These are phyloP conservation scores for Mucor ambiguus DNA, from an alignment of 371 early-diverging fungal species.

Conservation along the genomic window DNA sequence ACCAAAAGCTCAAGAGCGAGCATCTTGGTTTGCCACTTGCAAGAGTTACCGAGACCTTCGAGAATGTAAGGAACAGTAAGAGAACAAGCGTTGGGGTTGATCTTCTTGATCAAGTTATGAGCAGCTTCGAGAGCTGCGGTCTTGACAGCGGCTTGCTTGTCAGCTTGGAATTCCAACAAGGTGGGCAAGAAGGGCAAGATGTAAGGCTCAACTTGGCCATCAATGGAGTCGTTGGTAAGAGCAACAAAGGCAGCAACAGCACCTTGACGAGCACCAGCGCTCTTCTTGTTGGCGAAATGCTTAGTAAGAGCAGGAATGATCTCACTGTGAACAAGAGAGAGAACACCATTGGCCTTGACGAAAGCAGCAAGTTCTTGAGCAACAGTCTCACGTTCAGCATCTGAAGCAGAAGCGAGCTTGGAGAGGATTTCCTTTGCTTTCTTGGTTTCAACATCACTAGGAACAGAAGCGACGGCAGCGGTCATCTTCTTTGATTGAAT, in stretches of 20 bases:
- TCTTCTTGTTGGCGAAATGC: conserved; percentile 67
- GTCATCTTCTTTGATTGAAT: conserved; percentile 44
- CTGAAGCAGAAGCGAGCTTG: conserved; percentile 55
- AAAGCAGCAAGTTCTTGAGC: conserved; percentile 55
- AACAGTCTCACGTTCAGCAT: conserved; percentile 55
- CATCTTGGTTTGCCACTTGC: conserved; percentile 80
- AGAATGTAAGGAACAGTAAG: conserved; percentile 60
- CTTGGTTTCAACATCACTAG: conserved; percentile 36
- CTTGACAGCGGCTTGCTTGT: conserved; percentile 66
- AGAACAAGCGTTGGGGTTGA: conserved; percentile 58
- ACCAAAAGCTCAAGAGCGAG: conserved; percentile 59
- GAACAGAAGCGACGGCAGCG: conserved; percentile 17
- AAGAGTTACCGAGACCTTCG: conserved; percentile 61
- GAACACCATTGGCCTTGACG: conserved; percentile 55
- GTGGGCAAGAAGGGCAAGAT: conserved; percentile 55
- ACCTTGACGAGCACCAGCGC: conserved; percentile 63
- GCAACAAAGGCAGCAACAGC: conserved; percentile 67
- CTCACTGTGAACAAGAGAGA: conserved; percentile 49
- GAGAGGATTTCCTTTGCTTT: conserved; percentile 41
- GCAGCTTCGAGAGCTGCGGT: conserved; percentile 64
- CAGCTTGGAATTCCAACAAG: conserved; percentile 65
- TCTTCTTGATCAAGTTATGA: conserved; percentile 48
- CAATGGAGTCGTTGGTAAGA: conserved; percentile 45
- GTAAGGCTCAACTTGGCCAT: conserved; percentile 65
- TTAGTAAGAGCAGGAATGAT: conserved; percentile 56